Percentiles rank a stretch among this genome's conserved stretches.
These are phyloP conservation scores for Melampsora larici-populina DNA, from an alignment of 1,284 basidiomycete genomes.

Conservation along the genomic window DNA sequence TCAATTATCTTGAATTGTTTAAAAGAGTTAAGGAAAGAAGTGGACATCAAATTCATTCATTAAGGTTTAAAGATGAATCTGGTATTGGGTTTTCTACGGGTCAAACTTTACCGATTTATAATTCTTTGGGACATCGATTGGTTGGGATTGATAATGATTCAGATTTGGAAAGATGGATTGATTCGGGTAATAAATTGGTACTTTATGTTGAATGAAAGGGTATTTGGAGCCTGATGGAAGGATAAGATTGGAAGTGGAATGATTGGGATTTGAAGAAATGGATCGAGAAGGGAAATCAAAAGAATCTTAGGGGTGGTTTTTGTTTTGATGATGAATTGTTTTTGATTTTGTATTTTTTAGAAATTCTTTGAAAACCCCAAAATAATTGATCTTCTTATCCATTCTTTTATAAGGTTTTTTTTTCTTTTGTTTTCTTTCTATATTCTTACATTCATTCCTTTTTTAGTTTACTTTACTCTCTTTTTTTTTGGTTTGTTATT, in stretches of 20 bases:
- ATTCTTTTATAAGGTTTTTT: no score
- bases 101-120: neutral
- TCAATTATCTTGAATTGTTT: conserved; percentile 77
- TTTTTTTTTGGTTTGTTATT: neutral
- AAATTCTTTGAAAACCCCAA: no score
- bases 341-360: neutral
- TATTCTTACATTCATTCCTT: no score
- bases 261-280: neutral
- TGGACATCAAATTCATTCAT: conserved; percentile 67
- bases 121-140: conserved; percentile 55
- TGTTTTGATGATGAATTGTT: neutral
- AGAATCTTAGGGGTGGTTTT: neutral
- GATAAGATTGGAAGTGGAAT: no score
- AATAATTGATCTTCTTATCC: no score
- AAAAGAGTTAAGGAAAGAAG: conserved; percentile 84
- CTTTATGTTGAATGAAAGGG: conserved; percentile 64
- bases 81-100: conserved; percentile 22
- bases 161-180: conserved; percentile 74
- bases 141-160: conserved; percentile 67
- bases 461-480: neutral
- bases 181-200: conserved; percentile 77
- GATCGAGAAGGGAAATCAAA: neutral
- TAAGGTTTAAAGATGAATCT: conserved; percentile 70
- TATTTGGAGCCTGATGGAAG: no score
- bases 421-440: no score